Percentiles rank a stretch among this genome's conserved stretches.
phyloP scores from a whole-genome alignment of 208 protist genomes.

The Trypanosoma rangeli region DNA sequence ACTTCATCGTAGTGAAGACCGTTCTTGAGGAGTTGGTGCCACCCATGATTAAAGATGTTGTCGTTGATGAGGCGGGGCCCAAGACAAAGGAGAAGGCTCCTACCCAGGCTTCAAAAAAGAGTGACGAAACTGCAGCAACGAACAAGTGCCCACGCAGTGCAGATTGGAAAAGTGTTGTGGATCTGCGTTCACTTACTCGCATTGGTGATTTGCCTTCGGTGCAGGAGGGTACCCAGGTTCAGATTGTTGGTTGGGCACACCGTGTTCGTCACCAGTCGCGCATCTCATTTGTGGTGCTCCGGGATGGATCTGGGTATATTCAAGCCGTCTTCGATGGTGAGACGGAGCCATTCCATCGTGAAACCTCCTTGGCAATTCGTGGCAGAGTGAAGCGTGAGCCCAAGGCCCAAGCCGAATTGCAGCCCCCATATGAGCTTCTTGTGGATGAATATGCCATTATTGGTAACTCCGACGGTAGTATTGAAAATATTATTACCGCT shows the following conservation, averaged over 20 bases:
- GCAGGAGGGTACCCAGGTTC: slow-evolving; percentile 66
- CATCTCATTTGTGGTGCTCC: slow-evolving; percentile 96
- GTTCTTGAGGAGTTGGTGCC: slow-evolving; percentile 70
- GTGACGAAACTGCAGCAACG: slow-evolving; percentile 1
- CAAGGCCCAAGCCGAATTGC: slow-evolving; percentile 79
- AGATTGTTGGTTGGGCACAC: slow-evolving; percentile 96
- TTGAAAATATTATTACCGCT: slow-evolving; percentile 89
- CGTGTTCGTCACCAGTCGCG: slow-evolving; percentile 92
- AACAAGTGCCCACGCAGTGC: slow-evolving; percentile 47
- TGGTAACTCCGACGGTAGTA: slow-evolving; percentile 75
- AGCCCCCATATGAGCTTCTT: slow-evolving; percentile 84
- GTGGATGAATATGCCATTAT: slow-evolving; percentile 89
- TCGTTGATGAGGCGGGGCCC: slow-evolving; percentile 19
- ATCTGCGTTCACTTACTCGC: slow-evolving; percentile 38
- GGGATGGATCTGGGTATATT: slow-evolving; percentile 96
- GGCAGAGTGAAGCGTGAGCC: slow-evolving; percentile 70
- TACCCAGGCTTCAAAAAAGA: background rate
- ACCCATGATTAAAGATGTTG: slow-evolving; percentile 52
- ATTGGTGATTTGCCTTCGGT: slow-evolving; percentile 54
- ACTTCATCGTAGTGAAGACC: slow-evolving; percentile 59
- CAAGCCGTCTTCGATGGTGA: slow-evolving; percentile 94
- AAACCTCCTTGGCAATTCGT: slow-evolving; percentile 86
- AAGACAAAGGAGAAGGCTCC: slow-evolving; percentile 18
- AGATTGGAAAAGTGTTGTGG: slow-evolving; percentile 48
- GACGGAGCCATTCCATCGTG: slow-evolving; percentile 76